Base-by-base conservation (phyloP, 805 yeast species). In the Barnettozyma salicaria region DNA sequence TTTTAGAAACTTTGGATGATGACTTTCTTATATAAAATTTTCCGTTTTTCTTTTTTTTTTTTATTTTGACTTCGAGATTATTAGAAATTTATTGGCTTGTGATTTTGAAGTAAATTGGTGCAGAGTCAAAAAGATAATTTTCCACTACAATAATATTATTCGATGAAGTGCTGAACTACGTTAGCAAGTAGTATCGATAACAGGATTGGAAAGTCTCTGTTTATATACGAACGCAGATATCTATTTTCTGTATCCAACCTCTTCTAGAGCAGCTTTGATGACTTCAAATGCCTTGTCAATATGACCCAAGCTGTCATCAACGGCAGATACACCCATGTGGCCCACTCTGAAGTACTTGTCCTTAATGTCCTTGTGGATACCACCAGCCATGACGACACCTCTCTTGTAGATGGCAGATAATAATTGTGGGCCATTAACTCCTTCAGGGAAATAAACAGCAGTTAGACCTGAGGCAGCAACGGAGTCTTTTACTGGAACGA, bases 331-430 rank as follows among this genome's bases (percentile, higher is more conserved):
- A 45, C 97, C 96, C 97, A 90, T 90, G 65, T 89, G 97, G 24
- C 97, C 97, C 42, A 89, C 78, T 63, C 97, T 76, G 68, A 90
- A 85, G 66, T 89, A 89, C 59, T 81, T 79, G 41, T 82, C 73
- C 32, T 76, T 80, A 52, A 87, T 76, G 18, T 78, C 86, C 60
- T 76, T 79, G 65, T 84, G 90, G 47, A 89, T 81, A 41, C 97
- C 97, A 34, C 92, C 94, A 31, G 97, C 96, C 33, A 89, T 72
- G 18, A 80, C 75, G 53, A 83, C 75, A 14, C 88, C 89, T 49
- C 76, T 74, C 36, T 68, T 60, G 43, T 78, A 74, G 45, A 85
- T 61, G 32, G 48, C 53, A 30, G 68, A 60, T 43, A 86, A 65
- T 33, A 85, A 69, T 36, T 77, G 78, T n/a, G 78, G 66, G 21